Evolutionary conservation across 176 grass and related monocot genomes (phyloP).

Genomic region (Oryza officinalis): DNA sequence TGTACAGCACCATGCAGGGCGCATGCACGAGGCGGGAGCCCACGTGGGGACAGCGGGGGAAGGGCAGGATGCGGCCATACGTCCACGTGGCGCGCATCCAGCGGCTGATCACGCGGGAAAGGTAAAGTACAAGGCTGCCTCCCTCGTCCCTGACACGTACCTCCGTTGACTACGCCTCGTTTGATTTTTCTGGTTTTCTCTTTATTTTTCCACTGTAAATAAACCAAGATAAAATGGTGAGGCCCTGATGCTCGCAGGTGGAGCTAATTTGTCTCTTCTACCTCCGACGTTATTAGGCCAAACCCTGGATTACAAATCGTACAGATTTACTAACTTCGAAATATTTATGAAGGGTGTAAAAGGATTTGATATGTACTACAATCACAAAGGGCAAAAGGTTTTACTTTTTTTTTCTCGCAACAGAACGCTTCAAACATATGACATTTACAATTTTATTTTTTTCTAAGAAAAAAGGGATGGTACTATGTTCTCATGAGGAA

Average conservation of each 20-base stretch:
- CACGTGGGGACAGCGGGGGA: neutral
- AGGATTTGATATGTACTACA: neutral
- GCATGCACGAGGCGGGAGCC: slow-evolving; percentile 52
- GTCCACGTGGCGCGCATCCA: slow-evolving; percentile 38
- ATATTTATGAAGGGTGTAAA: neutral
- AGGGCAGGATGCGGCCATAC: slow-evolving; percentile 25
- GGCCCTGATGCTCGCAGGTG: neutral
- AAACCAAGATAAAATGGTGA: neutral
- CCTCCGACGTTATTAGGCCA: neutral
- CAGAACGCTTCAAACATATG: neutral
- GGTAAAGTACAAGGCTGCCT: slow-evolving; percentile 42
- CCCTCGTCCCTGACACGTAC: slow-evolving; percentile 29
- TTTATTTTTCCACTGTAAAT: neutral
- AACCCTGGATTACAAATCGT: neutral
- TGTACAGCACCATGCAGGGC: slow-evolving; percentile 52
- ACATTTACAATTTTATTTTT: neutral
- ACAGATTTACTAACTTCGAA: too few relatives aligned
- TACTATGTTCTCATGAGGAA: neutral
- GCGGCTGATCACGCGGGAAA: neutral
- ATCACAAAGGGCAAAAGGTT: neutral
- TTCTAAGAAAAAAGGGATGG: too few relatives aligned
- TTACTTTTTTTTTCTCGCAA: neutral
- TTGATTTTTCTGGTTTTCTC: neutral
- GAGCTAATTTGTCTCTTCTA: neutral
- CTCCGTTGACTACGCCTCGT: slow-evolving; percentile 12